Base-by-base conservation (phyloP, 2,329 filamentous ascomycete genomes). In the Aspergillus sp. region DNA sequence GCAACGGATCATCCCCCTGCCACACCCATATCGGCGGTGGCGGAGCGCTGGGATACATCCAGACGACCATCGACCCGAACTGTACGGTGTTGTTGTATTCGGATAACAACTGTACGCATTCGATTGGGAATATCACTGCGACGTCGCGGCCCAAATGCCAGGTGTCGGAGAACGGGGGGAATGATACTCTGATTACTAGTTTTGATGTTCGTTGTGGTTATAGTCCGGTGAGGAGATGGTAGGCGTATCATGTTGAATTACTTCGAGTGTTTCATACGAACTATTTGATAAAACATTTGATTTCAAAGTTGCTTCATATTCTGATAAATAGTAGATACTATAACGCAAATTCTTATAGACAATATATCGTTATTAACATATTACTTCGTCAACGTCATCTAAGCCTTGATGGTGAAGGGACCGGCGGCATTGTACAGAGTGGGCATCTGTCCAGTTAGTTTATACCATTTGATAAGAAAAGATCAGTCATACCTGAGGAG, bases 361-460 rank as follows among this genome's bases (percentile, higher is more conserved):
- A 38, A 28, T 6, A 12, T n/a, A n/a, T 13, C 27, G 12, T 35
- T 44, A 2, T 9, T 30, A 8, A 6, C 27, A 12, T 10, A 7
- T 27, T 41, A 34, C 11, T 36, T 19, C 19, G 19, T 19, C 19
- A 4, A 19, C 19, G 4, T 19, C 19, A 19, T 41, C 44, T 56
- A 57, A 27, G 38, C 46, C 11, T 28, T 28, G 38, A 62, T 53
- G 1, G 48, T 52, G 39, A 62, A 61, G 7, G 59, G 59, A 0
- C 60, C 60, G 12, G 54, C 51, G 19, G 56, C 56, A 43, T 60
- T 52, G 39, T 57, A 62, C 27, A 62, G 13, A 31, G 47, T 45
- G 19, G 59, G 59, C 58, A 60, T 61, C 59, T 61, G 40, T 10
- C 19, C 29, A 35, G 5, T 9, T 5, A 27, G 19, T 19, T 19